Conservation (phyloP, 2,329 filamentous ascomycete species). For the Diaporthe amygdali region DNA sequence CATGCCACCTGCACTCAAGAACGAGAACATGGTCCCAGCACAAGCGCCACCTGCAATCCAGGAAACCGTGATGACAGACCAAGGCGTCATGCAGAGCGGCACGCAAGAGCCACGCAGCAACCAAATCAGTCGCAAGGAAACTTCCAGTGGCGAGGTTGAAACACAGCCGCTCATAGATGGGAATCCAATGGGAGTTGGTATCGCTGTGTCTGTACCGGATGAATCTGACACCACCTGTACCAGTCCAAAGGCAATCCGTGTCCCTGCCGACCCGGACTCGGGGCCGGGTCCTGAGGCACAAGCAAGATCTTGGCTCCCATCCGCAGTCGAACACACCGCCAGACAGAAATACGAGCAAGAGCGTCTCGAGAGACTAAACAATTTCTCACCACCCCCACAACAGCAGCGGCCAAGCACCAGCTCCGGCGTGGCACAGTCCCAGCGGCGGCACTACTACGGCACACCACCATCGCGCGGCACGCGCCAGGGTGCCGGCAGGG, state of each 20-base stretch:
- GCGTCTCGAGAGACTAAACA: background rate
- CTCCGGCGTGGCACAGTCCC: conserved; percentile 4
- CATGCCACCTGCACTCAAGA: background rate
- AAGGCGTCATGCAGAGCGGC: background rate
- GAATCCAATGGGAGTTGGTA: background rate
- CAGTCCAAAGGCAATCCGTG: background rate
- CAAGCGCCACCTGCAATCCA: background rate
- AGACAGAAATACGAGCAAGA: conserved; percentile 21
- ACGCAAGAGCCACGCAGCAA: conserved; percentile 12
- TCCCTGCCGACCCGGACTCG: conserved; percentile 28
- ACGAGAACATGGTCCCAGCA: background rate
- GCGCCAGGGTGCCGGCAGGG: background rate
- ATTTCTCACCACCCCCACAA: background rate
- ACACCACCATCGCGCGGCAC: background rate
- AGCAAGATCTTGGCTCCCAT: conserved; percentile 43
- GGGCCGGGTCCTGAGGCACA: conserved; percentile 32
- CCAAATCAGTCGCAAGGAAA: background rate
- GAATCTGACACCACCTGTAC: background rate
- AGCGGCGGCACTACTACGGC: background rate
- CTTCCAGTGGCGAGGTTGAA: background rate
- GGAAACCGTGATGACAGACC: background rate
- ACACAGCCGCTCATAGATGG: background rate
- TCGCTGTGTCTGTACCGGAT: conserved; percentile 10
- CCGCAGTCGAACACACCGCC: conserved; percentile 36
- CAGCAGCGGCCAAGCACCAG: conserved; percentile 19